Percentiles rank a stretch among this genome's conserved stretches.
Evolutionary conservation across 208 protist genomes (phyloP).

Genomic region (Trypanosoma conorhini): DNA sequence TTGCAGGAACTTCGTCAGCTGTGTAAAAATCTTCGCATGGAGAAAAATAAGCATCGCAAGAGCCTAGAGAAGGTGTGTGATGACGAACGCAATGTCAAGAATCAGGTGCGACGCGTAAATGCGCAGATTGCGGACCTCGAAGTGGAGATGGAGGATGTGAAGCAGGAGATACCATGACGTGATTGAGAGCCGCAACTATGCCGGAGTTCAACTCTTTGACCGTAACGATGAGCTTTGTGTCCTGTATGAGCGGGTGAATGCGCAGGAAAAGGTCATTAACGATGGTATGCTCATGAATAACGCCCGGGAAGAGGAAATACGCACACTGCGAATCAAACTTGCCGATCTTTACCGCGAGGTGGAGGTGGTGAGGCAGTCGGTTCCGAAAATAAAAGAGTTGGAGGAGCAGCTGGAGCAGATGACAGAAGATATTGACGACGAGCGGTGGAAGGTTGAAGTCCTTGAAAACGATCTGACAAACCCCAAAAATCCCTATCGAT

Average conservation of each 20-base stretch:
- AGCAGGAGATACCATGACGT: slow-evolving; percentile 79
- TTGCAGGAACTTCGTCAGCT: slow-evolving; percentile 68
- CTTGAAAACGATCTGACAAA: slow-evolving; percentile 86
- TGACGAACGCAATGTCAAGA: slow-evolving; percentile 75
- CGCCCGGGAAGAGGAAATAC: slow-evolving; percentile 74
- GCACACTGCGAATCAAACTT: slow-evolving; percentile 68
- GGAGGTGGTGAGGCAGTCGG: slow-evolving; percentile 58
- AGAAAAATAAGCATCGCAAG: slow-evolving; percentile 87
- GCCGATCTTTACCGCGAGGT: slow-evolving; percentile 83
- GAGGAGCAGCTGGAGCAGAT: slow-evolving; percentile 77
- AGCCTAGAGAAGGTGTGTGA: slow-evolving; percentile 55
- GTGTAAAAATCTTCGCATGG: slow-evolving; percentile 76
- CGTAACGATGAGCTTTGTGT: slow-evolving; percentile 96
- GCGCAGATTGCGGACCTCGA: slow-evolving; percentile 86
- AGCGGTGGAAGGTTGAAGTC: slow-evolving; percentile 77
- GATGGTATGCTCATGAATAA: slow-evolving; percentile 87
- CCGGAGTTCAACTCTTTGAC: slow-evolving; percentile 97
- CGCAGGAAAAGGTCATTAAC: slow-evolving; percentile 89
- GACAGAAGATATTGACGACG: slow-evolving; percentile 83
- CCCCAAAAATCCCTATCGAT: slow-evolving; percentile 82
- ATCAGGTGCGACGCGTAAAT: slow-evolving; percentile 93
- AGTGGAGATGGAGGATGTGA: slow-evolving; percentile 88
- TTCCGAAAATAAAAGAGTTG: slow-evolving; percentile 88
- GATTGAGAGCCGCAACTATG: slow-evolving; percentile 92
- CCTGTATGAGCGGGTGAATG: slow-evolving; percentile 93